Evolutionary conservation across 805 yeast genomes (phyloP).

Genomic region (Komagataella pastoris): DNA sequence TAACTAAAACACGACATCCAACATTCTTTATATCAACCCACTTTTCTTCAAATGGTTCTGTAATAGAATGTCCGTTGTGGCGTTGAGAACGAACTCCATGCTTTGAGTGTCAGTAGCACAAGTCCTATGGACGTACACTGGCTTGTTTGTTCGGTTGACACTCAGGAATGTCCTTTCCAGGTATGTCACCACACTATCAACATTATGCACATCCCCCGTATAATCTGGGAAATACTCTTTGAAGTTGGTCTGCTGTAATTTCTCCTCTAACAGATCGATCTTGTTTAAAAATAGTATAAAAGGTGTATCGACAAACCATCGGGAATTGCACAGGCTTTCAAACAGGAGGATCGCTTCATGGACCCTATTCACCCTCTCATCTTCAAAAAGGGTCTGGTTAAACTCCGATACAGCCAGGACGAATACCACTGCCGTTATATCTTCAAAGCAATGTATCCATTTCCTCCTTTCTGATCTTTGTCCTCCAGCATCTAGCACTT

Average conservation of each 20-base stretch:
- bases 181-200: constrained; percentile 53
- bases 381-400: constrained; percentile 87
- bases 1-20: neutral
- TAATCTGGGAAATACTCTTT: constrained; percentile 68
- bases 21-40: constrained; percentile 40
- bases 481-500: constrained; percentile 92
- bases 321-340: constrained; percentile 70
- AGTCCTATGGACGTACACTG: constrained; percentile 84
- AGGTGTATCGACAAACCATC: constrained; percentile 78
- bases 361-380: constrained; percentile 79
- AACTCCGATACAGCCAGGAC: constrained; percentile 87
- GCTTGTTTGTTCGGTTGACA: constrained; percentile 49
- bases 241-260: constrained; percentile 54
- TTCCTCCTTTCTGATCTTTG: constrained; percentile 84
- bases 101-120: constrained; percentile 89
- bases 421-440: constrained; percentile 76
- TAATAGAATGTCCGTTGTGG: constrained; percentile 85
- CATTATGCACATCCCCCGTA: constrained; percentile 49
- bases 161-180: constrained; percentile 57
- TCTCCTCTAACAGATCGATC: constrained; percentile 66
- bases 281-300: constrained; percentile 84
- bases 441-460: constrained; percentile 93
- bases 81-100: constrained; percentile 82
- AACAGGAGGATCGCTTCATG: constrained; percentile 80
- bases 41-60: constrained; percentile 70